Percentiles rank a stretch among this genome's conserved stretches.
These are phyloP conservation scores for Amauroascus verrucosus DNA, from an alignment of 2,329 filamentous ascomycete species.

Conservation along the genomic window DNA sequence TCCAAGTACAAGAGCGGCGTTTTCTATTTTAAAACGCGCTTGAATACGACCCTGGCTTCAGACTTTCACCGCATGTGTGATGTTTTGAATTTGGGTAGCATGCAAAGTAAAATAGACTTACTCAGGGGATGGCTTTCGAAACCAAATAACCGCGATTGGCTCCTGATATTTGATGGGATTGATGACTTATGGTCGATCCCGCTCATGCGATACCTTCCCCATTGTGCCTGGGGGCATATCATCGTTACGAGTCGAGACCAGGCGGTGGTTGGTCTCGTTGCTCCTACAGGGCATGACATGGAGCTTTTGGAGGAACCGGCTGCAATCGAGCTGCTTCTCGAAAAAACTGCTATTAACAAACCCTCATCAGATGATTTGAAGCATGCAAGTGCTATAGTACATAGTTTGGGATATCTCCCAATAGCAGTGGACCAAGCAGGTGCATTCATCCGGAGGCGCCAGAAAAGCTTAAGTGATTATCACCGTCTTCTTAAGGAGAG, in stretches of 20 bases:
- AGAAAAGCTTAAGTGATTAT: constrained; percentile 15
- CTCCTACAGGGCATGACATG: constrained; percentile 7
- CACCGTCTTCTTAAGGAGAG: constrained; percentile 11
- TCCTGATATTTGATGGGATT: constrained; percentile 19
- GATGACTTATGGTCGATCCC: constrained; percentile 12
- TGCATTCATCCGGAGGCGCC: constrained; percentile 15
- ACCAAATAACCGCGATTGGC: constrained; percentile 14
- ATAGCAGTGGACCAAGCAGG: constrained; percentile 18
- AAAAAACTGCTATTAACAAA: not conserved
- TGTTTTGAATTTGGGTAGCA: not conserved
- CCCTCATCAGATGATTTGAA: not conserved
- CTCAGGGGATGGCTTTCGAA: constrained; percentile 11
- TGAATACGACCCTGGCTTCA: not conserved
- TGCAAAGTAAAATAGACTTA: not conserved
- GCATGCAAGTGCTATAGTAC: not conserved
- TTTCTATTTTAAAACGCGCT: constrained; percentile 5
- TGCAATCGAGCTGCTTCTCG: constrained; percentile 13
- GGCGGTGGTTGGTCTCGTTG: constrained; percentile 1
- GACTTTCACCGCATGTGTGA: not conserved
- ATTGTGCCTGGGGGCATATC: constrained; percentile 9
- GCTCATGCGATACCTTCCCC: constrained; percentile 8
- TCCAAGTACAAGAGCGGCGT: constrained; percentile 3
- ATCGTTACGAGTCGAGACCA: constrained; percentile 13
- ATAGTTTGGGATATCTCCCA: constrained; percentile 12
- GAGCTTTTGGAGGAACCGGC: constrained; percentile 5